These are phyloP conservation scores for Aegilops tauschii DNA, from an alignment of 176 grass and related monocot species.

Conservation along the genomic window DNA sequence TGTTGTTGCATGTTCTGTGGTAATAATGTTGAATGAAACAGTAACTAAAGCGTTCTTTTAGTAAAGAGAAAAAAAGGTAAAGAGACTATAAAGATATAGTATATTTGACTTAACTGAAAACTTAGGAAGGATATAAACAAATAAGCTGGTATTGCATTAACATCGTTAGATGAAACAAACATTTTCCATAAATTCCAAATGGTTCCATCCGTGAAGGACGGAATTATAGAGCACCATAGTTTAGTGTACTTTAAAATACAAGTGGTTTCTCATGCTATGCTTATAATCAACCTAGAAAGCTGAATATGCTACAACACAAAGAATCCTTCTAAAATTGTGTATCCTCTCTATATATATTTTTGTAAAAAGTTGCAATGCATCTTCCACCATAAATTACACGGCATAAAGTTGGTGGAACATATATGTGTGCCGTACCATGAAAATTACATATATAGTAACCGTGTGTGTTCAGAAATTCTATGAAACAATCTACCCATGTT, in stretches of 20 bases:
- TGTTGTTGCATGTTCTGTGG: slow-evolving; percentile 55
- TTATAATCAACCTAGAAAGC: background rate
- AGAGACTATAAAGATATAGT: slow-evolving; percentile 13
- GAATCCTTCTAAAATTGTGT: background rate
- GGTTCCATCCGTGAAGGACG: background rate
- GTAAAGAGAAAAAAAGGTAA: slow-evolving; percentile 33
- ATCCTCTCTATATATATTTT: background rate
- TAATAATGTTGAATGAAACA: slow-evolving; percentile 40
- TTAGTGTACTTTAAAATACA: background rate
- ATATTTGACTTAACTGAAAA: slow-evolving; percentile 4
- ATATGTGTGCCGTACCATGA: background rate
- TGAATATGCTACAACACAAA: background rate
- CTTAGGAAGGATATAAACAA: background rate
- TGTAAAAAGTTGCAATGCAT: background rate
- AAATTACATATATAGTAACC: background rate
- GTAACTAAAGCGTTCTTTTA: slow-evolving; percentile 36
- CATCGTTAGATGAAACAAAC: background rate
- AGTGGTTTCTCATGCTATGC: background rate
- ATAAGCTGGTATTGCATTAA: background rate
- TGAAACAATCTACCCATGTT: background rate
- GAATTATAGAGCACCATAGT: background rate
- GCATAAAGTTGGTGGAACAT: background rate
- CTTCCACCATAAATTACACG: background rate
- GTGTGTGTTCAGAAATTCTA: background rate
- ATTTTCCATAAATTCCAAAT: background rate